phyloP scores from a whole-genome alignment of 2,329 filamentous ascomycete genomes.

The Aspergillus sp. region DNA sequence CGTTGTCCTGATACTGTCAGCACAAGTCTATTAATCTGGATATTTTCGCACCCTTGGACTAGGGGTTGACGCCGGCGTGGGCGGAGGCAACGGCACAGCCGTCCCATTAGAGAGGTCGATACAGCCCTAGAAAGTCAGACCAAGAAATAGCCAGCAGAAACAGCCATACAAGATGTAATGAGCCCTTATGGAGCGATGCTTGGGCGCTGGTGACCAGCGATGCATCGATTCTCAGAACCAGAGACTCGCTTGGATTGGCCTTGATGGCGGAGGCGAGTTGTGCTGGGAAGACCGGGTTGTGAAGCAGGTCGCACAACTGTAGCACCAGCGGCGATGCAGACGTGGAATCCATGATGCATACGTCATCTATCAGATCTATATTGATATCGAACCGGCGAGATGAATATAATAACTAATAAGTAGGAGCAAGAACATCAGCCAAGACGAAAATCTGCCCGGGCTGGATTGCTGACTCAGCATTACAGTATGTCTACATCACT shows the following conservation, averaged over 20 bases:
- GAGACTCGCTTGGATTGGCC: not conserved
- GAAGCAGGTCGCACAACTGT: slow-evolving; percentile 13
- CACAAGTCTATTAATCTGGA: not conserved
- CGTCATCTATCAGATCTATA: not conserved
- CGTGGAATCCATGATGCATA: not conserved
- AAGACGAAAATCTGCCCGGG: slow-evolving; percentile 15
- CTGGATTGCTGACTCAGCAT: slow-evolving; percentile 14
- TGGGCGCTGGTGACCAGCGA: not conserved
- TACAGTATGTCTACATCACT: no score
- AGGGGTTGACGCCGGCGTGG: not conserved
- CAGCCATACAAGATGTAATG: not conserved
- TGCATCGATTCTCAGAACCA: slow-evolving; percentile 14
- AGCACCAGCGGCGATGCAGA: slow-evolving; percentile 5
- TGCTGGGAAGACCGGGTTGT: slow-evolving; percentile 8
- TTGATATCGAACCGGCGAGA: not conserved
- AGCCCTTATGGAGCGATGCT: not conserved
- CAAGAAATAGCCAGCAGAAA: not conserved
- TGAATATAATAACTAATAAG: no score
- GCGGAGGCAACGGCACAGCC: not conserved
- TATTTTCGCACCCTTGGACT: not conserved
- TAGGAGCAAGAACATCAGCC: not conserved
- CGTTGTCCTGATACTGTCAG: no score
- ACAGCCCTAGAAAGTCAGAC: slow-evolving; percentile 9
- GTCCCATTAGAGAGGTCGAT: slow-evolving; percentile 12
- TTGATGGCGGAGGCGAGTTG: slow-evolving; percentile 11